A percentile compares a stretch with the other conserved stretches of the same genome.
phyloP scores from a whole-genome alignment of 108 stramenopile genomes.

The Pseudonitzschia pungens region DNA sequence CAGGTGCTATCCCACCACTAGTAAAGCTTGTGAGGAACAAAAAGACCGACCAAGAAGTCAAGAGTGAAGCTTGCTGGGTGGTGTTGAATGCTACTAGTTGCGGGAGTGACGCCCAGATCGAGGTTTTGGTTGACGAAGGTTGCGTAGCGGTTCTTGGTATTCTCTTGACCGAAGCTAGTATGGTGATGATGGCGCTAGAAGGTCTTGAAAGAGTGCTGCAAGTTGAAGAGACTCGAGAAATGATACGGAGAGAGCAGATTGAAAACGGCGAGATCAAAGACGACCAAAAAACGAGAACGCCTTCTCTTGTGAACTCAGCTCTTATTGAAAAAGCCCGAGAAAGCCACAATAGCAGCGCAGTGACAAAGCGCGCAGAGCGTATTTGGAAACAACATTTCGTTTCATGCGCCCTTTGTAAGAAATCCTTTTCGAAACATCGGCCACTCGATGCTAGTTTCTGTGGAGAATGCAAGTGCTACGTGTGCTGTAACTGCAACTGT shows the following conservation, averaged over 20 bases:
- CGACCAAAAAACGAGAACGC: slow-evolving; percentile 35
- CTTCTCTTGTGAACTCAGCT: slow-evolving; percentile 63
- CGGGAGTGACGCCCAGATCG: slow-evolving; percentile 92
- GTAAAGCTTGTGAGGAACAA: slow-evolving; percentile 82
- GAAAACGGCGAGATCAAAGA: slow-evolving; percentile 52
- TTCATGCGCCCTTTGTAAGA: slow-evolving; percentile 90
- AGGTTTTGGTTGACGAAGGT: slow-evolving; percentile 89
- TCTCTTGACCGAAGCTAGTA: slow-evolving; percentile 79
- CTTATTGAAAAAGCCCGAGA: slow-evolving; percentile 86
- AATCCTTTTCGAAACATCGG: slow-evolving; percentile 86
- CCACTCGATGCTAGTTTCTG: slow-evolving; percentile 80
- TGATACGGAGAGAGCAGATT: slow-evolving; percentile 44
- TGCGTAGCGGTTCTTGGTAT: slow-evolving; percentile 88
- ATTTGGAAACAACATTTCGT: slow-evolving; percentile 97
- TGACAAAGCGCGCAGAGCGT: slow-evolving; percentile 86
- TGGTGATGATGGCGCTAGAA: slow-evolving; percentile 97
- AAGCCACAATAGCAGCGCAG: slow-evolving; percentile 76
- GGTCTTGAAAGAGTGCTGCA: slow-evolving; percentile 93
- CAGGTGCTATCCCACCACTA: slow-evolving; percentile 87
- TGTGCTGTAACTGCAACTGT: slow-evolving; percentile 92
- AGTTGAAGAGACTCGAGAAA: slow-evolving; percentile 81
- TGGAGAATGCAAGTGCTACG: slow-evolving; percentile 94
- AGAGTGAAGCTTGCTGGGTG: slow-evolving; percentile 98
- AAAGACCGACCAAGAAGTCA: slow-evolving; percentile 87
- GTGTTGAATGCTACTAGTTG: slow-evolving; percentile 97